phyloP scores from a whole-genome alignment of 1,139 yeast genomes.

The Geotrichum cucujoidarum region DNA sequence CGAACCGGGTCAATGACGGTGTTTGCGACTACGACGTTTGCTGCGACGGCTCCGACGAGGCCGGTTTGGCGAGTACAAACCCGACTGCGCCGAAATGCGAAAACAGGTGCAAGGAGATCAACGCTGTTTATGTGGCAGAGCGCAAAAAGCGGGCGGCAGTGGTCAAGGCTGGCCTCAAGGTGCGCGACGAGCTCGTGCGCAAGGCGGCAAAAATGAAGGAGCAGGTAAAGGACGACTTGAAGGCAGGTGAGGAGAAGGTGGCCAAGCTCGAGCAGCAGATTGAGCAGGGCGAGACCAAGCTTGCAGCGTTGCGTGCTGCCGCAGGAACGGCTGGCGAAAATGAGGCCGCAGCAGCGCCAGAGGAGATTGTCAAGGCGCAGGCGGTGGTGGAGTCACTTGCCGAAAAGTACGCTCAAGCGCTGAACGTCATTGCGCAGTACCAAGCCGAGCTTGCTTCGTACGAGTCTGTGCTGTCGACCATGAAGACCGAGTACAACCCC shows the following conservation, averaged over 20 bases:
- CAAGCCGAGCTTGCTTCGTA: conserved; percentile 30
- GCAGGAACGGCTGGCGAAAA: neutral
- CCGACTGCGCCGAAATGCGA: conserved; percentile 24
- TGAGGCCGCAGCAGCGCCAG: conserved; percentile 5
- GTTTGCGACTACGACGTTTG: conserved; percentile 85
- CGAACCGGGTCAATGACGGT: conserved; percentile 76
- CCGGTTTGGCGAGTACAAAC: conserved; percentile 28
- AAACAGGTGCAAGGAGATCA: conserved; percentile 22
- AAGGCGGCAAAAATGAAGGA: conserved; percentile 16
- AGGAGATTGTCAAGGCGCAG: conserved; percentile 24
- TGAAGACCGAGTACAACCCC: conserved; percentile 67
- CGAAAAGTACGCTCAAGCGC: conserved; percentile 34
- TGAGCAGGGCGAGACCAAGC: neutral
- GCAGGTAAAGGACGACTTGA: conserved; percentile 11
- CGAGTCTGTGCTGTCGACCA: conserved; percentile 44
- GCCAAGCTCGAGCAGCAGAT: neutral
- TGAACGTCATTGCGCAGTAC: conserved; percentile 27
- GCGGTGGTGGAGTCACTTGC: conserved; percentile 28
- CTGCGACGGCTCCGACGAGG: conserved; percentile 94
- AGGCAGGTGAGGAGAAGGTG: conserved; percentile 7
- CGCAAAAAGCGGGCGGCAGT: conserved; percentile 24
- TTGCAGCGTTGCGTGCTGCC: neutral
- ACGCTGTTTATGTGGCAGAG: conserved; percentile 19
- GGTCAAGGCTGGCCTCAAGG: conserved; percentile 18
- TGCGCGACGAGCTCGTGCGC: conserved; percentile 21